A percentile compares a stretch with the other conserved stretches of the same genome.
phyloP scores from a whole-genome alignment of 2,329 filamentous ascomycete genomes.

The Ceratocystis ficicola region DNA sequence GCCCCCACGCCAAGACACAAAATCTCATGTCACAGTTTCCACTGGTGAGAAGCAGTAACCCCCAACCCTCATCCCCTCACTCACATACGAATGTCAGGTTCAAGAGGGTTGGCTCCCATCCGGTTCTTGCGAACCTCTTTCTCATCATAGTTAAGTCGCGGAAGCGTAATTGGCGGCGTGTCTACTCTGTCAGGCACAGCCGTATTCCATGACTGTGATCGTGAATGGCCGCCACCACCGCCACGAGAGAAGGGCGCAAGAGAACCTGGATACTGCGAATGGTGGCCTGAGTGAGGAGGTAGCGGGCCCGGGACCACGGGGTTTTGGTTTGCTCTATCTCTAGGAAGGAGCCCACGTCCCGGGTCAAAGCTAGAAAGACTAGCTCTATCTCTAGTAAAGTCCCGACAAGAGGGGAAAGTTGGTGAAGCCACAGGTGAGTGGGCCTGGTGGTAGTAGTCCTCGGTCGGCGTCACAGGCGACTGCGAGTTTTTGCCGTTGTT shows the following conservation, averaged over 20 bases:
- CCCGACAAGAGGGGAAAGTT: slow-evolving; percentile 6
- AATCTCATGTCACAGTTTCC: not conserved
- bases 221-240: slow-evolving; percentile 8
- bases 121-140: slow-evolving; percentile 13
- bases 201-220: slow-evolving; percentile 21
- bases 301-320: not conserved
- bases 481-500: slow-evolving; percentile 20
- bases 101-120: slow-evolving; percentile 10
- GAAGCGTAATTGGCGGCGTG: slow-evolving; percentile 12
- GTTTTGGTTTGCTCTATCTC: not conserved
- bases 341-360: slow-evolving; percentile 6
- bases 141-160: slow-evolving; percentile 11
- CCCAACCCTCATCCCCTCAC: not conserved
- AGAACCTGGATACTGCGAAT: not conserved
- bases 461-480: slow-evolving; percentile 19
- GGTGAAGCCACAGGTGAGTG: slow-evolving; percentile 19
- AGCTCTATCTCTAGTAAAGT: slow-evolving; percentile 16
- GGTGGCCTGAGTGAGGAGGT: not conserved
- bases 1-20: not conserved
- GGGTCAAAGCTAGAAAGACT: slow-evolving; percentile 21
- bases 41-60: not conserved
- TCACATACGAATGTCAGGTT: slow-evolving; percentile 18
- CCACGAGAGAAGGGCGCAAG: slow-evolving; percentile 10
- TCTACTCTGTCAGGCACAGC: slow-evolving; percentile 1
- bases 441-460: slow-evolving; percentile 16